Evolutionary conservation across 345 rosid genomes (phyloP).

Genomic region (Ricinus communis): DNA sequence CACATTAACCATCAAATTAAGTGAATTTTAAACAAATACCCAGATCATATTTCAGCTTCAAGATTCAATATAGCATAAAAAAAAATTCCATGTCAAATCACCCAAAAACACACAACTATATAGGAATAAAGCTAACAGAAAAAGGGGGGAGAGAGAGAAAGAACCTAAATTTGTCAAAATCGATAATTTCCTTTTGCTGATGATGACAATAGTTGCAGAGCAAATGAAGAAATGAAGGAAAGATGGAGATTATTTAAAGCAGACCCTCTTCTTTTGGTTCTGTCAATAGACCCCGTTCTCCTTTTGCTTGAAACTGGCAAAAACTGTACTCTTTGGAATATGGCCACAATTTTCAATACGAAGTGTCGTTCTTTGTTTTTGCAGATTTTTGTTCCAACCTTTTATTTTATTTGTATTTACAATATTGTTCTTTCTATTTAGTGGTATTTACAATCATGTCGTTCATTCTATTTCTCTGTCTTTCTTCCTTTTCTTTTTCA

Average conservation of each 20-base stretch:
- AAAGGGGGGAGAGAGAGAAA: not conserved
- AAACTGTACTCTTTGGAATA: not conserved
- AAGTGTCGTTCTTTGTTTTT: slow-evolving; percentile 6
- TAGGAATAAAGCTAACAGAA: not conserved
- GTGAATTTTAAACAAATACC: not conserved
- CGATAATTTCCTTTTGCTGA: not conserved
- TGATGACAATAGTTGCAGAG: not conserved
- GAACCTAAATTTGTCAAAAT: not conserved
- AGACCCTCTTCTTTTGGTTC: slow-evolving; percentile 8
- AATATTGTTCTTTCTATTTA: too few relatives aligned
- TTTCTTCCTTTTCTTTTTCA: too few relatives aligned
- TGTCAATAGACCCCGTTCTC: slow-evolving; percentile 5
- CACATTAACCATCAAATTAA: too few relatives aligned
- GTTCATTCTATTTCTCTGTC: too few relatives aligned
- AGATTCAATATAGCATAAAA: not conserved
- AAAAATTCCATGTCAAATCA: not conserved
- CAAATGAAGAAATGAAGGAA: not conserved
- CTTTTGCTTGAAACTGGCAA: not conserved
- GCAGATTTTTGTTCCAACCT: too few relatives aligned
- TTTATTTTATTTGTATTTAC: too few relatives aligned
- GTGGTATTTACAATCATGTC: too few relatives aligned
- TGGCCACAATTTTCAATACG: not conserved
- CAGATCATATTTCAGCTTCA: slow-evolving; percentile 4
- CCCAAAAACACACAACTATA: not conserved
- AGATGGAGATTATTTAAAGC: not conserved